Conservation (phyloP, 495 filamentous ascomycete genomes). For the Xylaria grammica region DNA sequence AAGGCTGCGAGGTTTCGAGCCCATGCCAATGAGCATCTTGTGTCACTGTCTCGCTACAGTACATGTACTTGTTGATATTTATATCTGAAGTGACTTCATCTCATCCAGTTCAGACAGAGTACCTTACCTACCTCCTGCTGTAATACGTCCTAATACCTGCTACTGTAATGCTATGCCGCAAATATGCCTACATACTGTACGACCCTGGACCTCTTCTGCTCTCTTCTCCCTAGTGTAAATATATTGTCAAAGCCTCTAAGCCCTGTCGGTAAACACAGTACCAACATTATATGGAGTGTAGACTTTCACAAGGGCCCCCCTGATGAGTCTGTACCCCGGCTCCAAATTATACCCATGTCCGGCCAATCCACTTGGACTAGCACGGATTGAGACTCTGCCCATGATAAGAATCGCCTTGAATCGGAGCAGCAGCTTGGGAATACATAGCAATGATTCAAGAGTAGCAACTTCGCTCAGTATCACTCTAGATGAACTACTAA, state of each 20-base stretch:
- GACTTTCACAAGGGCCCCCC: slow-evolving; percentile 34
- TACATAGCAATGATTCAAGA: slow-evolving; percentile 30
- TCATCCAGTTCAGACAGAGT: slow-evolving; percentile 1
- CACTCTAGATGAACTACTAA: slow-evolving; percentile 14
- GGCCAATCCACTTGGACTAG: slow-evolving; percentile 30
- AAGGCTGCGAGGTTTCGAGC: slow-evolving; percentile 19
- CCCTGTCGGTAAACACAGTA: slow-evolving; percentile 34
- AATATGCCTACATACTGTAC: slow-evolving; percentile 12
- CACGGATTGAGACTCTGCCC: slow-evolving; percentile 28
- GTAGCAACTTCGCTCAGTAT: slow-evolving; percentile 28
- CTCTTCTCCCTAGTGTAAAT: slow-evolving; percentile 8
- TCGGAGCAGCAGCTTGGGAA: slow-evolving; percentile 27
- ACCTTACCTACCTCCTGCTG: no score
- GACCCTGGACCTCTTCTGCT: neutral
- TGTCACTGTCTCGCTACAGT: slow-evolving; percentile 11
- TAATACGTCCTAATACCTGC: no score
- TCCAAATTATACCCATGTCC: slow-evolving; percentile 39
- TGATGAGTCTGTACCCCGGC: slow-evolving; percentile 37
- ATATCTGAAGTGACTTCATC: slow-evolving; percentile 7
- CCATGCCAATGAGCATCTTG: slow-evolving; percentile 8
- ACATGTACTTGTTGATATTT: slow-evolving; percentile 1
- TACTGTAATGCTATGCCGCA: neutral
- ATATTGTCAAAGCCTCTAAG: slow-evolving; percentile 30
- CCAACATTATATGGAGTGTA: slow-evolving; percentile 25
- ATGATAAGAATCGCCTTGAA: slow-evolving; percentile 41